These are phyloP conservation scores for Penicillium cataractarum DNA, from an alignment of 495 filamentous ascomycete species.

Conservation along the genomic window DNA sequence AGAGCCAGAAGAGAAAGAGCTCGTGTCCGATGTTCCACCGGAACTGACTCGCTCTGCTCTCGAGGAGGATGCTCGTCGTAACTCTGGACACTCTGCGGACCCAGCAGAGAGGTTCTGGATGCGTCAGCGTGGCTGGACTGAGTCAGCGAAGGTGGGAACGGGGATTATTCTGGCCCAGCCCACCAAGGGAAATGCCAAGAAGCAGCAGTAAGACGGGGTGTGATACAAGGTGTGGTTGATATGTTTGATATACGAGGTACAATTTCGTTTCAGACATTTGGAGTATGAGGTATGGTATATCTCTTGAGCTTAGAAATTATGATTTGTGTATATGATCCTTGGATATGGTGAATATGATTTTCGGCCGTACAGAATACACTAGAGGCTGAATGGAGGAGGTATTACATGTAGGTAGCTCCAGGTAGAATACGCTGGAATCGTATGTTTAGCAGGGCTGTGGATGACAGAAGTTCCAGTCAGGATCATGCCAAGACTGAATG, in stretches of 20 bases:
- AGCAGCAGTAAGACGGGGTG: slow-evolving; percentile 49
- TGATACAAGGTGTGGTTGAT: background rate
- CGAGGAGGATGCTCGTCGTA: slow-evolving; percentile 70
- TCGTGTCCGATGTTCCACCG: slow-evolving; percentile 21
- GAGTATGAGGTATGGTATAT: too few species aligned
- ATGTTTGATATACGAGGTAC: background rate
- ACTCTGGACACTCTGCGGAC: slow-evolving; percentile 52
- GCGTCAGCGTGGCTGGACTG: slow-evolving; percentile 63
- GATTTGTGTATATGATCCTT: background rate
- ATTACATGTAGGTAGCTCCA: too few species aligned
- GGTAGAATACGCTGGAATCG: too few species aligned
- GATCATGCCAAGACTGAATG: too few species aligned
- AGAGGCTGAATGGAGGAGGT: too few species aligned
- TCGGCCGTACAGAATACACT: too few species aligned
- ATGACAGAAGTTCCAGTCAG: too few species aligned
- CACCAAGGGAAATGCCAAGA: slow-evolving; percentile 52
- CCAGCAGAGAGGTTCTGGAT: slow-evolving; percentile 72
- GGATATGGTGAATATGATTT: background rate
- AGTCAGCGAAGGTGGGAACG: slow-evolving; percentile 61
- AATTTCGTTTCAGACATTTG: background rate
- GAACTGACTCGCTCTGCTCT: slow-evolving; percentile 49
- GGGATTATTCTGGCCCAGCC: slow-evolving; percentile 58
- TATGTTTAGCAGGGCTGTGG: too few species aligned
- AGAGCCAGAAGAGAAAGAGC: slow-evolving; percentile 22
- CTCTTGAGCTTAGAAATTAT: background rate